Evolutionary conservation across 2,329 filamentous ascomycete genomes (phyloP), one percentile per base, ranked within the genome.

Genomic region (Leptoxyphium fumago): DNA sequence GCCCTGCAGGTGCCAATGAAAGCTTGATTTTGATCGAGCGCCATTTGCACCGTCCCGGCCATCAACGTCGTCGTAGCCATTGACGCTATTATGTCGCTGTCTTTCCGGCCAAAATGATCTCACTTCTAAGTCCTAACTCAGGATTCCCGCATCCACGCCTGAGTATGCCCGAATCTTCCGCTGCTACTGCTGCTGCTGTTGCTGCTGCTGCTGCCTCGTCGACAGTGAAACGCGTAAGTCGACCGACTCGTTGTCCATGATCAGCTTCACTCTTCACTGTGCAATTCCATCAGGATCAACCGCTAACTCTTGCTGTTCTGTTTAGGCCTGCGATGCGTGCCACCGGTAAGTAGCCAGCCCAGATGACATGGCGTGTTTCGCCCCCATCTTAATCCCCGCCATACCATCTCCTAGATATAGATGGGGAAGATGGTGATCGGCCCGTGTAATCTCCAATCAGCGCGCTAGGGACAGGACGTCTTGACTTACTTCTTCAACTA

Each of bases 301-400:
- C 21, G 21, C 21, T 26, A 26, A 26, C 7, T 26, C 21, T 26
- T 7, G 21, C 21, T 26, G 4, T 26, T 3, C 7, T 7, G 21
- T 4, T 5, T 9, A 36, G 32, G 57, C 56, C 15, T 60, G 57
- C 43, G 57, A 60, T 50, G 57, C 56, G 26, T 70, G 68, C 49
- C 68, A 71, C 51, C 57, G 32, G 32, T 36, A 15, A 36, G 32
- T 36, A 15, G 21, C 21, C 21, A 3, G 21, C 7, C 21, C 21
- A 26, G 21, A 26, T 7, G 21, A 26, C 21, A 26, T 7, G 21
- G 21, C 21, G 21, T 26, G 21, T 26, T 26, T 7, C 21, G 21
- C 21, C 21, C 21, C 21, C 21, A 26, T 26, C 21, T 26, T 26
- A 26, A 7, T 7, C 21, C 7, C 21, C 21, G 21, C 7, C 21